Evolutionary conservation across 164 flowering plant genomes (phyloP).

Genomic region (Protea cynaroides): DNA sequence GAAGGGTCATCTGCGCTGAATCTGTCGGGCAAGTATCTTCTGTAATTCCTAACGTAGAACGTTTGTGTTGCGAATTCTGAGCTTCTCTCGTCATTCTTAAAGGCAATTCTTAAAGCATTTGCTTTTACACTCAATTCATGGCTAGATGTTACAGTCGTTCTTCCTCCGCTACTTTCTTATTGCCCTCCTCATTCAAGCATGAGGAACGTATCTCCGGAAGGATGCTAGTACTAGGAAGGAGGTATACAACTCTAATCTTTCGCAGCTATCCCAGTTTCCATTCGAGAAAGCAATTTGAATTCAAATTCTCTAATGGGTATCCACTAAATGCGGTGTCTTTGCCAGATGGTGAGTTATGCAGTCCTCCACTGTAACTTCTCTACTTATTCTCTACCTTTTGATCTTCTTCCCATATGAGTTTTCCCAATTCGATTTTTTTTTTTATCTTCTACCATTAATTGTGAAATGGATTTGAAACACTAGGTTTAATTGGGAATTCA

Average conservation of each 20-base stretch:
- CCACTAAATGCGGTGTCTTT: constrained; percentile 45
- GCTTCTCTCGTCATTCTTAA: not conserved
- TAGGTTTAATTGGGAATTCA: constrained; percentile 33
- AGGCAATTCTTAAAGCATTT: not conserved
- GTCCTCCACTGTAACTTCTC: not conserved
- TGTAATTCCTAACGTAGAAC: no score
- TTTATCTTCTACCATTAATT: constrained; percentile 2
- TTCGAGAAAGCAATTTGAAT: constrained; percentile 29
- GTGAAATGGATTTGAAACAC: constrained; percentile 1
- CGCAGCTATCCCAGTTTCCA: constrained; percentile 19
- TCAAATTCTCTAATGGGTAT: constrained; percentile 64
- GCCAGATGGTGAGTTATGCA: constrained; percentile 42
- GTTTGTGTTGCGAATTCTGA: no score
- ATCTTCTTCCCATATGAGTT: not conserved
- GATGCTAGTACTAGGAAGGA: constrained; percentile 18
- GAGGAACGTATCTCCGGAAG: constrained; percentile 14
- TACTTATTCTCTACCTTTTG: not conserved
- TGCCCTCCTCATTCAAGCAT: constrained; percentile 26
- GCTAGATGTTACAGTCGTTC: constrained; percentile 24
- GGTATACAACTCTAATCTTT: constrained; percentile 22
- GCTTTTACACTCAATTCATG: constrained; percentile 14
- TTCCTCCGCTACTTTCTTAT: constrained; percentile 16
- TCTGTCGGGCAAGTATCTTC: no score
- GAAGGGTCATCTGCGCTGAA: no score
- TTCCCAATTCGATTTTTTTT: not conserved